Evolutionary conservation across 2,329 filamentous ascomycete species (phyloP).

Genomic region (Aspergillus brasiliensis): DNA sequence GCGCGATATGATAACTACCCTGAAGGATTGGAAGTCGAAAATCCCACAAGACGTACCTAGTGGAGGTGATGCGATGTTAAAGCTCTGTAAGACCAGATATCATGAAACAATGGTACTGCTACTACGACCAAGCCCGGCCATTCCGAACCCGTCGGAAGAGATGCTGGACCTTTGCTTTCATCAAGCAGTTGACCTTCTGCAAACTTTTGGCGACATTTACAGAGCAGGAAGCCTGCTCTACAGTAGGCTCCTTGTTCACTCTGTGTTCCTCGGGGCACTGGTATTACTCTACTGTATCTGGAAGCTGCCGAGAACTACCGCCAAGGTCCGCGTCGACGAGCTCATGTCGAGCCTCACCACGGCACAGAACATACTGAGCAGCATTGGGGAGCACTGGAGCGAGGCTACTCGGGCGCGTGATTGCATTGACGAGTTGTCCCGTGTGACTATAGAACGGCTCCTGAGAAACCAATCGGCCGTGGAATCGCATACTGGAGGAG

Average conservation of each 20-base stretch:
- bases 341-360: slow-evolving; percentile 48
- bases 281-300: slow-evolving; percentile 57
- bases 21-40: slow-evolving; percentile 45
- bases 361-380: slow-evolving; percentile 52
- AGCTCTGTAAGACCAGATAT: slow-evolving; percentile 50
- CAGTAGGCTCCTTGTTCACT: slow-evolving; percentile 54
- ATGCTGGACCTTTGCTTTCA: slow-evolving; percentile 47
- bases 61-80: slow-evolving; percentile 13
- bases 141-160: slow-evolving; percentile 50
- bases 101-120: slow-evolving; percentile 54
- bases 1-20: slow-evolving; percentile 40
- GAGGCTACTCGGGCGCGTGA: slow-evolving; percentile 44
- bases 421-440: slow-evolving; percentile 33
- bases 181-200: slow-evolving; percentile 47
- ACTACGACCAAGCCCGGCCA: slow-evolving; percentile 55
- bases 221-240: slow-evolving; percentile 49
- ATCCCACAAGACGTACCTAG: slow-evolving; percentile 34
- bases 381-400: slow-evolving; percentile 56
- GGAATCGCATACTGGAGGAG: not conserved
- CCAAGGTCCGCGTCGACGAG: slow-evolving; percentile 39
- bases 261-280: slow-evolving; percentile 51
- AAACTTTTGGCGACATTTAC: slow-evolving; percentile 49
- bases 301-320: slow-evolving; percentile 47
- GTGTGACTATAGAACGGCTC: slow-evolving; percentile 29
- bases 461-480: slow-evolving; percentile 11